Conservation (phyloP, 2,329 filamentous ascomycete genomes). For the Aureobasidium sp. region DNA sequence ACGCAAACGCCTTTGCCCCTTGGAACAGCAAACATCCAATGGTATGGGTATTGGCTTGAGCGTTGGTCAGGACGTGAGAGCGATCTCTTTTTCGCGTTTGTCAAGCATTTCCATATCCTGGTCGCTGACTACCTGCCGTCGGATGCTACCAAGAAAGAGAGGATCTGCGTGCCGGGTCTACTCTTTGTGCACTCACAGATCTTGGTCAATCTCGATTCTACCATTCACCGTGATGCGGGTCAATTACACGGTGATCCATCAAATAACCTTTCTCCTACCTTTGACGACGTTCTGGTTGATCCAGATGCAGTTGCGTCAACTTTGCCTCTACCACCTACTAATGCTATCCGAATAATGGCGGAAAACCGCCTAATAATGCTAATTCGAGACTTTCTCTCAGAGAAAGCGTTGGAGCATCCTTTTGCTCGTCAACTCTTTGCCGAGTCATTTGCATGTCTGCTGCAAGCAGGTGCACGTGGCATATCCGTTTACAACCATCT, state of each 20-base stretch:
- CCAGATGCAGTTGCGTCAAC: conserved; percentile 62
- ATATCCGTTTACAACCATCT: conserved; percentile 76
- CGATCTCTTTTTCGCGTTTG: conserved; percentile 85
- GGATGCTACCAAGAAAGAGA: conserved; percentile 47
- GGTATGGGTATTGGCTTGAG: conserved; percentile 77
- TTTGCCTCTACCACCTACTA: conserved; percentile 56
- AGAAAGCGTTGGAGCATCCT: conserved; percentile 47
- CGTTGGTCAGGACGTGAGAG: conserved; percentile 84
- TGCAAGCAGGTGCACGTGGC: conserved; percentile 66
- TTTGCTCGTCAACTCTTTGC: conserved; percentile 64
- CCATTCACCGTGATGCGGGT: conserved; percentile 64
- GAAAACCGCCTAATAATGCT: conserved; percentile 80
- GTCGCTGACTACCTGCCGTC: conserved; percentile 54
- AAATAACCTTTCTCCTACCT: conserved; percentile 46
- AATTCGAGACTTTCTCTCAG: conserved; percentile 70
- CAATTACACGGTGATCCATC: conserved; percentile 28
- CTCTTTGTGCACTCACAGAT: conserved; percentile 77
- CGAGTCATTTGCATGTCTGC: conserved; percentile 62
- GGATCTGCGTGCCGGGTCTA: conserved; percentile 65
- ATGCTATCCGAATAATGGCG: conserved; percentile 73
- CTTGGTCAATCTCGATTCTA: conserved; percentile 70
- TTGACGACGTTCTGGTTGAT: conserved; percentile 57
- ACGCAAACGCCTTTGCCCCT: conserved; percentile 61
- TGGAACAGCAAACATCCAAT: conserved; percentile 65
- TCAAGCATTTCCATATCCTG: conserved; percentile 79